Conservation (phyloP, 2,329 filamentous ascomycete genomes). For the Rhynchosporium secalis region DNA sequence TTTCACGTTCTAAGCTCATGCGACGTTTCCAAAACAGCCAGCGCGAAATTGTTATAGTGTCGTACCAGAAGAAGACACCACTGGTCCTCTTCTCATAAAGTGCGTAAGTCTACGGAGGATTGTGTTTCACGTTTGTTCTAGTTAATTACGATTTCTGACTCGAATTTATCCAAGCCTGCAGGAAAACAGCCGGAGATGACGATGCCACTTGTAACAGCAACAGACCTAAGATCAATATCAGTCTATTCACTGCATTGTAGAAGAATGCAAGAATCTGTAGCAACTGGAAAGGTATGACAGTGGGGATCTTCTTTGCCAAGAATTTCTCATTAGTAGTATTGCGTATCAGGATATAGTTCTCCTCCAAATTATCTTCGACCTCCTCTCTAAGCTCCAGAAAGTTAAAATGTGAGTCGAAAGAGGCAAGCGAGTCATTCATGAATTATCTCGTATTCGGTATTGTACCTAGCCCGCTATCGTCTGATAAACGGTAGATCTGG, state of each 20-base stretch:
- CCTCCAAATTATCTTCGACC: slow-evolving; percentile 52
- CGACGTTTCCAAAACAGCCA: slow-evolving; percentile 88
- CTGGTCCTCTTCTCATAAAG: slow-evolving; percentile 73
- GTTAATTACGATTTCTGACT: slow-evolving; percentile 18
- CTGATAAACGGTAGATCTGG: slow-evolving; percentile 58
- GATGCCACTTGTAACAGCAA: slow-evolving; percentile 69
- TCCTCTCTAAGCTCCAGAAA: slow-evolving; percentile 14
- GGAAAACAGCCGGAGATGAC: slow-evolving; percentile 82
- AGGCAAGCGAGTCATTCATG: slow-evolving; percentile 64
- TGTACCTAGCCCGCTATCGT: slow-evolving; percentile 72
- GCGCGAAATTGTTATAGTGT: slow-evolving; percentile 79
- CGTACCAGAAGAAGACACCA: slow-evolving; percentile 92
- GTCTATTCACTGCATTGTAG: slow-evolving; percentile 72
- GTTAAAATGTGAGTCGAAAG: slow-evolving; percentile 49
- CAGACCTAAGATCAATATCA: slow-evolving; percentile 74
- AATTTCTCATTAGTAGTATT: slow-evolving; percentile 50
- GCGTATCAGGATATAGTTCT: slow-evolving; percentile 44
- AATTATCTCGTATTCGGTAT: slow-evolving; percentile 68
- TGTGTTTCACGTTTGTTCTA: slow-evolving; percentile 58
- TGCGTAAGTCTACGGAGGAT: slow-evolving; percentile 85
- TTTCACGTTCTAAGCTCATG: slow-evolving; percentile 93
- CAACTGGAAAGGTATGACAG: slow-evolving; percentile 55
- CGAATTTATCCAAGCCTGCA: slow-evolving; percentile 53
- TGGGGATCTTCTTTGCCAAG: slow-evolving; percentile 54
- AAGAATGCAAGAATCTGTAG: slow-evolving; percentile 58